A percentile compares a stretch with the other conserved stretches of the same genome.
These are phyloP conservation scores for Fusarium siculi DNA, from an alignment of 2,329 filamentous ascomycete genomes.

Conservation along the genomic window DNA sequence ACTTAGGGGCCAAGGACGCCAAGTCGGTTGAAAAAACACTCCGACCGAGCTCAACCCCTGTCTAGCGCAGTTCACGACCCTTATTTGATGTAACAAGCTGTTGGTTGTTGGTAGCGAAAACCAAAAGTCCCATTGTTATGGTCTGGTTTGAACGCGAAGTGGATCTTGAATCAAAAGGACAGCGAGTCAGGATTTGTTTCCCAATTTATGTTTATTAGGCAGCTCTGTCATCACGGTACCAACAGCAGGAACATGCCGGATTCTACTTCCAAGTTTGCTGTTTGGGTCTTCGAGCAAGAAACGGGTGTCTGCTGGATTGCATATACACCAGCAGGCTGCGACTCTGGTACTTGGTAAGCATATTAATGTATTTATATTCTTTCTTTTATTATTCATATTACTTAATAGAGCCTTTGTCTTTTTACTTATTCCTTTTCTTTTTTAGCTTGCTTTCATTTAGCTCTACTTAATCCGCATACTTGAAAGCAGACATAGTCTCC, in stretches of 20 bases:
- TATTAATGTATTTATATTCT: fast-evolving
- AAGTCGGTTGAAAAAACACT: background rate
- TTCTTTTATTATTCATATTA: fast-evolving
- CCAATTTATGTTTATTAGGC: fast-evolving
- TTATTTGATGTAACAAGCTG: background rate
- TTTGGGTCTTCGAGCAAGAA: too few relatives aligned
- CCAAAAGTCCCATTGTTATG: background rate
- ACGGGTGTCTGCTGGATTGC: too few relatives aligned
- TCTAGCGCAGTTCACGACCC: background rate
- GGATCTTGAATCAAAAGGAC: too few relatives aligned
- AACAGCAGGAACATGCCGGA: too few relatives aligned
- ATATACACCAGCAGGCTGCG: too few relatives aligned
- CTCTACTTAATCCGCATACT: background rate
- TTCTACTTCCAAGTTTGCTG: too few relatives aligned
- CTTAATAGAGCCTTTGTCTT: background rate
- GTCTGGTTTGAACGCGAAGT: background rate
- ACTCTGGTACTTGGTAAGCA: too few relatives aligned
- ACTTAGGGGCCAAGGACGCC: background rate
- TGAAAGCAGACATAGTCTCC: fast-evolving
- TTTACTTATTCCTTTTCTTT: background rate
- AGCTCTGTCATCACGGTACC: background rate
- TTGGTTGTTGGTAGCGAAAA: background rate
- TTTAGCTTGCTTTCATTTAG: background rate
- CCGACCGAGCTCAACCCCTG: background rate
- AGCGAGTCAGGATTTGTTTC: too few relatives aligned